These are phyloP conservation scores for Citrus glauca DNA, from an alignment of 345 rosid genomes.

Conservation along the genomic window DNA sequence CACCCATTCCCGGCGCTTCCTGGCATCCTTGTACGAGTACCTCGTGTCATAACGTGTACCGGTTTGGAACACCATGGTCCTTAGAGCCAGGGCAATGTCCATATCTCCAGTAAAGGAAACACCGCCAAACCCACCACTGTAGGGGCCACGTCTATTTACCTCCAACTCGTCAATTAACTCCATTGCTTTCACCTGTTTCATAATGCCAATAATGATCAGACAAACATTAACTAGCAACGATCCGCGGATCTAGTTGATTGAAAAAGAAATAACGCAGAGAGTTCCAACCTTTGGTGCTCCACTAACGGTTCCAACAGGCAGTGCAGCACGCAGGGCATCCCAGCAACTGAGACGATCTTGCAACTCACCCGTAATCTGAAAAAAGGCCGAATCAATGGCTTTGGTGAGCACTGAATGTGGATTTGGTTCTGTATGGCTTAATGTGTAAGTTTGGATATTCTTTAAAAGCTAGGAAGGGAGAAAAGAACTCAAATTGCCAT, in stretches of 20 bases:
- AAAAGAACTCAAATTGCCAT: not conserved
- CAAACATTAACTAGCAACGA: not conserved
- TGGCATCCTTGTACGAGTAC: constrained; percentile 52
- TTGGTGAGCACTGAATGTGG: not conserved
- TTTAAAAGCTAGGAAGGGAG: not conserved
- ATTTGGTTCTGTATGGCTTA: not conserved
- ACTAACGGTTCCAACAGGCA: constrained; percentile 91
- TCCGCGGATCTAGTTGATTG: not conserved
- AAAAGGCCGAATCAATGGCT: not conserved
- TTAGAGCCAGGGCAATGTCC: constrained; percentile 81
- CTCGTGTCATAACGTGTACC: constrained; percentile 59
- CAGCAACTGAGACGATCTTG: constrained; percentile 65
- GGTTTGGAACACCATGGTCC: constrained; percentile 82
- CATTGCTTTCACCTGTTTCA: constrained; percentile 69
- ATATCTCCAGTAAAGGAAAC: constrained; percentile 74
- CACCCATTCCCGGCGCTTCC: constrained; percentile 65
- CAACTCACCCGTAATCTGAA: constrained; percentile 82
- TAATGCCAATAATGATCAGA: constrained; percentile 1
- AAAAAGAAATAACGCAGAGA: not conserved
- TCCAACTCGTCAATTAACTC: constrained; percentile 75
- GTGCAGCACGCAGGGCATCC: constrained; percentile 75
- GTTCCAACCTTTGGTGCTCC: constrained; percentile 83
- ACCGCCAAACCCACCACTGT: constrained; percentile 86
- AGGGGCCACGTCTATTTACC: constrained; percentile 79
- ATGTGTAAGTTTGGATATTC: not conserved